Percentiles rank a stretch among this genome's conserved stretches.
These are phyloP conservation scores for Juglanconis oblonga DNA, from an alignment of 2,329 filamentous ascomycete genomes.

Conservation along the genomic window DNA sequence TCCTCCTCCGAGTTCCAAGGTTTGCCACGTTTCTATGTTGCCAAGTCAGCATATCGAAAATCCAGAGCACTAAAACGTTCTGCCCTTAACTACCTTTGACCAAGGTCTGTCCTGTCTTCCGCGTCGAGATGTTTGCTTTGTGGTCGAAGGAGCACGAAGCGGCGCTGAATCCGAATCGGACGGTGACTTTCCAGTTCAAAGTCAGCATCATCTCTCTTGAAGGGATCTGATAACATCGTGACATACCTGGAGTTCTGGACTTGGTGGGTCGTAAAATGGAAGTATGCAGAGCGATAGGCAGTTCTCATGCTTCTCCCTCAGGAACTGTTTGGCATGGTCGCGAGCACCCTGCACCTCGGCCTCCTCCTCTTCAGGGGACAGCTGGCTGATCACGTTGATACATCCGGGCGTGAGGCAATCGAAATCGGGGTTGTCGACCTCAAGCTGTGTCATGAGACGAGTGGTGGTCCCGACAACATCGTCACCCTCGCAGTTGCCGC, in stretches of 20 bases:
- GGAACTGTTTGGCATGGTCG: constrained; percentile 14
- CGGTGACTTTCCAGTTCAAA: not conserved
- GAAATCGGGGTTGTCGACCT: constrained; percentile 13
- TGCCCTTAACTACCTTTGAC: no score
- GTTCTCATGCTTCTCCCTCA: constrained; percentile 6
- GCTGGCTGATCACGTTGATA: not conserved
- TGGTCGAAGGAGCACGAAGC: not conserved
- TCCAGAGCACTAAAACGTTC: not conserved
- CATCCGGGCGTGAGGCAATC: constrained; percentile 17
- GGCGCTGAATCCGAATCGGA: not conserved
- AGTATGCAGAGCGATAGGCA: constrained; percentile 17
- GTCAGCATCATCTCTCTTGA: not conserved
- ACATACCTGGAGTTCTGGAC: not conserved
- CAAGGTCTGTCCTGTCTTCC: constrained; percentile 11
- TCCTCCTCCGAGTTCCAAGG: constrained; percentile 17
- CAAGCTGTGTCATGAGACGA: constrained; percentile 12
- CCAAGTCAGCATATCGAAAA: not conserved
- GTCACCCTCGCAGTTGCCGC: constrained; percentile 7
- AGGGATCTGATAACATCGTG: not conserved
- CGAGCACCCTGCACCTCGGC: constrained; percentile 8
- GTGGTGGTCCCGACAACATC: constrained; percentile 13
- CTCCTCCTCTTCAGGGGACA: constrained; percentile 6
- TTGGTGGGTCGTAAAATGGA: constrained; percentile 9
- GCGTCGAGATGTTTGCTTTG: not conserved
- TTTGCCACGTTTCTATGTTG: constrained; percentile 14